Evolutionary conservation across 257 asterid genomes (phyloP).

Genomic region (Agastache rugosa): DNA sequence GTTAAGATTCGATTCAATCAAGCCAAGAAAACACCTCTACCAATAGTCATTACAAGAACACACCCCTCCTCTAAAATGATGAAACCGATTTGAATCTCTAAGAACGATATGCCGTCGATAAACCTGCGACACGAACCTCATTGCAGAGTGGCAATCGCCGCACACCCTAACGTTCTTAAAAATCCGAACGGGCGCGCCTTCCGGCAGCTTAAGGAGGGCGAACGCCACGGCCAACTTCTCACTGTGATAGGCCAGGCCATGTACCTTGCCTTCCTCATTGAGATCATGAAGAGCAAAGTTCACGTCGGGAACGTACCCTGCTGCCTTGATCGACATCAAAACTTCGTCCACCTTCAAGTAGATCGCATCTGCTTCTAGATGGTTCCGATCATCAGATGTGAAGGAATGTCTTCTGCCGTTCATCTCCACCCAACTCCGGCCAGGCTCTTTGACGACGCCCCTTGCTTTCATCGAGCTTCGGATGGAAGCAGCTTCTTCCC

Average conservation of each 20-base stretch:
- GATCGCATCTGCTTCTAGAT: constrained; percentile 48
- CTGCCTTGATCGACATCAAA: constrained; percentile 54
- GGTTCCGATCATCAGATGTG: constrained; percentile 67
- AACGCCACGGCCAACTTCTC: constrained; percentile 88
- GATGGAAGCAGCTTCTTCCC: constrained; percentile 73
- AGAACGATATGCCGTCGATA: constrained; percentile 52
- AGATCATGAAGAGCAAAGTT: constrained; percentile 71
- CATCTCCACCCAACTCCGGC: constrained; percentile 77
- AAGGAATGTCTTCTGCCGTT: constrained; percentile 55
- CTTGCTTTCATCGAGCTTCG: constrained; percentile 63
- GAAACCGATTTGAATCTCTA: constrained; percentile 80
- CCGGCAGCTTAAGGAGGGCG: constrained; percentile 56
- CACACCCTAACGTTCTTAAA: constrained; percentile 76
- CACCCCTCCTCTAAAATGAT: constrained; percentile 65
- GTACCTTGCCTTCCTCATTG: constrained; percentile 64
- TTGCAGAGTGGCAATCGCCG: constrained; percentile 78
- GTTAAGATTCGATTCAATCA: not conserved
- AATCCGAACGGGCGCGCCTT: constrained; percentile 57
- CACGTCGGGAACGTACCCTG: constrained; percentile 72
- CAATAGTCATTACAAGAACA: constrained; percentile 80
- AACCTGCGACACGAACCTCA: constrained; percentile 62
- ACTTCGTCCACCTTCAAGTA: constrained; percentile 57
- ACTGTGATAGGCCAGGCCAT: constrained; percentile 66
- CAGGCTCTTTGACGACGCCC: constrained; percentile 68
- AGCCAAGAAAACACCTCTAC: constrained; percentile 39